A percentile compares a stretch with the other conserved stretches of the same genome.
Evolutionary conservation across 108 stramenopile genomes (phyloP).

Genomic region (Discostella pseudostelligera): DNA sequence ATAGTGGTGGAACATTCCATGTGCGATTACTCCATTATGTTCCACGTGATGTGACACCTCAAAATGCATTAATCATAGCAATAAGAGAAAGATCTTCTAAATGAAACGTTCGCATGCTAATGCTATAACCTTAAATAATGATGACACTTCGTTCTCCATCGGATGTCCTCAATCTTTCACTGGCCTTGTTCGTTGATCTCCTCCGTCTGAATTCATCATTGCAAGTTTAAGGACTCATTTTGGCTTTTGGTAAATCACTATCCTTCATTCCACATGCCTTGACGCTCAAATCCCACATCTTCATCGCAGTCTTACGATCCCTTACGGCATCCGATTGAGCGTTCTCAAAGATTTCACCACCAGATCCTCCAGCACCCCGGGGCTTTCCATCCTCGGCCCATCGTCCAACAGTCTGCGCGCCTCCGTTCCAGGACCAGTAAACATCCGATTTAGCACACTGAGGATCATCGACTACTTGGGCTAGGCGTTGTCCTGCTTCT

Average conservation of each 20-base stretch:
- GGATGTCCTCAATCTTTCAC: too few relatives aligned
- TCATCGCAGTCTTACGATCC: slow-evolving; percentile 70
- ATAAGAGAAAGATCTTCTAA: not conserved
- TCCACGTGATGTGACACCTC: slow-evolving; percentile 61
- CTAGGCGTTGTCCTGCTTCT: slow-evolving; percentile 88
- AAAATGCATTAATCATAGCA: slow-evolving; percentile 69
- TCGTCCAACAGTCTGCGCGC: slow-evolving; percentile 84
- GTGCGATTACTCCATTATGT: slow-evolving; percentile 64
- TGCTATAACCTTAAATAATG: not conserved
- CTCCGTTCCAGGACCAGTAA: slow-evolving; percentile 98
- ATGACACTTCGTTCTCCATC: too few relatives aligned
- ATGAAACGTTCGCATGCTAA: not conserved
- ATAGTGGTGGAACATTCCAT: slow-evolving; percentile 19
- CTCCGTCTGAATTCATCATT: too few relatives aligned
- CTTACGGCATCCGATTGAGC: slow-evolving; percentile 82
- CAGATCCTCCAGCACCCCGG: slow-evolving; percentile 90
- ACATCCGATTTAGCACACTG: slow-evolving; percentile 84
- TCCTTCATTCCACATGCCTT: slow-evolving; percentile 69
- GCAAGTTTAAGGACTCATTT: slow-evolving; percentile 9
- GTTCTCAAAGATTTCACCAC: slow-evolving; percentile 94
- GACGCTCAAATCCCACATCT: slow-evolving; percentile 89
- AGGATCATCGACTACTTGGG: slow-evolving; percentile 86
- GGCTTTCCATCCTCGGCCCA: slow-evolving; percentile 82
- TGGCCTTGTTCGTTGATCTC: too few relatives aligned
- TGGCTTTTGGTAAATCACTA: slow-evolving; percentile 77